A percentile compares a stretch with the other conserved stretches of the same genome.
Conservation (phyloP, 495 filamentous ascomycete genomes). For the Aspergillus incahuasiensis region DNA sequence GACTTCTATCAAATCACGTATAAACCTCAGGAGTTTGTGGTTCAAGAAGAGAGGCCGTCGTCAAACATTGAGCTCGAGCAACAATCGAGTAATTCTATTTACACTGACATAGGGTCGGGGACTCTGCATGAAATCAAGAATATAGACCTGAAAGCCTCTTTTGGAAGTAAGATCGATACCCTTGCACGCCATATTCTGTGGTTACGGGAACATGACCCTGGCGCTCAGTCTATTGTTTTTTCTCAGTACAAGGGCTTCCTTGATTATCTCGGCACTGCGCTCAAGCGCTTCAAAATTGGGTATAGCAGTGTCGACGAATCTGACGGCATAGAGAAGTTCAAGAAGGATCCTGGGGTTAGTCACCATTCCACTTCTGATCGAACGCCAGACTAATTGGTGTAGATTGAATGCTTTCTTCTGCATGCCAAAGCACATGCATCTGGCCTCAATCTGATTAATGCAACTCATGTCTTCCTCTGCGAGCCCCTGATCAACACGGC, state of each 20-base stretch:
- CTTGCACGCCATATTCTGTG: constrained; percentile 77
- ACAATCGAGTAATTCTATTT: constrained; percentile 54
- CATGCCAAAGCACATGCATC: constrained; percentile 84
- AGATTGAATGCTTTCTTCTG: constrained; percentile 77
- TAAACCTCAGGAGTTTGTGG: constrained; percentile 65
- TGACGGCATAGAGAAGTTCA: constrained; percentile 68
- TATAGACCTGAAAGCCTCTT: constrained; percentile 70
- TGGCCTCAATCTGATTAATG: constrained; percentile 85
- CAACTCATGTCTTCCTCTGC: constrained; percentile 90
- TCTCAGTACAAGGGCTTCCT: constrained; percentile 83
- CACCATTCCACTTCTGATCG: not conserved
- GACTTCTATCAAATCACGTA: constrained; percentile 81
- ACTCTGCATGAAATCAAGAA: constrained; percentile 76
- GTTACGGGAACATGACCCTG: constrained; percentile 78
- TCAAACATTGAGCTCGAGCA: constrained; percentile 25
- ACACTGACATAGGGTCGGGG: constrained; percentile 65
- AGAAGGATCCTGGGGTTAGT: constrained; percentile 58
- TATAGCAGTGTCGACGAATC: constrained; percentile 59
- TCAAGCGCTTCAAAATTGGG: constrained; percentile 64
- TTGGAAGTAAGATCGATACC: constrained; percentile 85
- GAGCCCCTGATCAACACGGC: constrained; percentile 91
- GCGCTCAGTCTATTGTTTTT: constrained; percentile 85
- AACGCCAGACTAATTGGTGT: not conserved
- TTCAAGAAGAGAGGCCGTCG: constrained; percentile 58
- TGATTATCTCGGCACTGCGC: constrained; percentile 62